A percentile compares a stretch with the other conserved stretches of the same genome.
Evolutionary conservation across 768 basidiomycete species (phyloP).

Genomic region (Mycena pura): DNA sequence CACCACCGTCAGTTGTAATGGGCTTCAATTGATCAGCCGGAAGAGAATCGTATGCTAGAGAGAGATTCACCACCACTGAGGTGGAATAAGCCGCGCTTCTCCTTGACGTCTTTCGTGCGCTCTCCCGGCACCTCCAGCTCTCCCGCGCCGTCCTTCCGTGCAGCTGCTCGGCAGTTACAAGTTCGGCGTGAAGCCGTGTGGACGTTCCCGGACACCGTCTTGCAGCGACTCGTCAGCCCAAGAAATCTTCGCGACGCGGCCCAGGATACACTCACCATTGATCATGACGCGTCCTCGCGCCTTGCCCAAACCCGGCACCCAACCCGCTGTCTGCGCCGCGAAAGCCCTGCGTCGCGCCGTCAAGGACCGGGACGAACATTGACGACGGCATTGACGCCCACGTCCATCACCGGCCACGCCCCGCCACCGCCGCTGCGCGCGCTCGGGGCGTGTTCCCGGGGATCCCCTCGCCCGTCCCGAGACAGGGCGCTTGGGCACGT

Average conservation of each 20-base stretch:
- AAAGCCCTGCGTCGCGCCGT: too few relatives aligned
- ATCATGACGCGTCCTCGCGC: not conserved
- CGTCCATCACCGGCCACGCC: slow-evolving; percentile 43
- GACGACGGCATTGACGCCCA: slow-evolving; percentile 29
- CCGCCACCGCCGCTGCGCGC: slow-evolving; percentile 2
- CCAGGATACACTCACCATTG: not conserved
- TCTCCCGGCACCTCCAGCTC: slow-evolving; percentile 43
- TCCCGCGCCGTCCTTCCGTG: slow-evolving; percentile 56
- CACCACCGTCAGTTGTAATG: not conserved
- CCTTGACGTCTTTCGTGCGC: slow-evolving; percentile 3
- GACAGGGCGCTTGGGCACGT: slow-evolving; percentile 18
- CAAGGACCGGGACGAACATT: slow-evolving; percentile 22
- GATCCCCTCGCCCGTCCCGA: slow-evolving; percentile 10
- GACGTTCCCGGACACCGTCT: slow-evolving; percentile 40
- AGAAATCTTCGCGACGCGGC: too few relatives aligned
- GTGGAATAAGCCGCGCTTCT: slow-evolving; percentile 16
- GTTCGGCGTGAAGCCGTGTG: slow-evolving; percentile 78
- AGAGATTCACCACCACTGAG: slow-evolving; percentile 12
- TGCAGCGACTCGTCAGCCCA: not conserved
- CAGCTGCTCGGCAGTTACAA: slow-evolving; percentile 74
- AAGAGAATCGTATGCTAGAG: not conserved
- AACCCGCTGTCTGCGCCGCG: not conserved
- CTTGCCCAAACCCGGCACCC: not conserved
- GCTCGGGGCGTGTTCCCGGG: slow-evolving; percentile 24
- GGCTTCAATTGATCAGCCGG: not conserved